Evolutionary conservation across 208 protist species (phyloP).

Genomic region (Leishmania mexicana): DNA sequence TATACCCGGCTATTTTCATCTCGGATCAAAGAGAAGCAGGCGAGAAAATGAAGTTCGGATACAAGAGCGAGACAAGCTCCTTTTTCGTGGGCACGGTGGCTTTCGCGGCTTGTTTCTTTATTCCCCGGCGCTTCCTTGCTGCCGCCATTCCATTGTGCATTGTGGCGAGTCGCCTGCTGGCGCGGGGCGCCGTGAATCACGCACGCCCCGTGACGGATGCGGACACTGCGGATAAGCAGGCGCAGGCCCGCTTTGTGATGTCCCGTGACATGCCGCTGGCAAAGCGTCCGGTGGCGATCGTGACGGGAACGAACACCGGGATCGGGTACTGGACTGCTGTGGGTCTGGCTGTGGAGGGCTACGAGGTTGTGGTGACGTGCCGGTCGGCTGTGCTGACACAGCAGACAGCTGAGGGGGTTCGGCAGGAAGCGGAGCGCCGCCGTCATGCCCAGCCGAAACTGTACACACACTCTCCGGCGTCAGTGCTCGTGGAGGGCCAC

Average conservation of each 20-base stretch:
- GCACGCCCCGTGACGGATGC: conserved; percentile 37
- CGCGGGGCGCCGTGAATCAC: conserved; percentile 51
- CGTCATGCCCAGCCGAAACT: conserved; percentile 30
- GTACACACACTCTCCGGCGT: conserved; percentile 47
- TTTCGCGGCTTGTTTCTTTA: not conserved
- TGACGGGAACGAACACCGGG: conserved; percentile 92
- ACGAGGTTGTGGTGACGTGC: conserved; percentile 82
- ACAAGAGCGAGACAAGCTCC: conserved; percentile 72
- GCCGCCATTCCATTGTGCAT: conserved; percentile 37
- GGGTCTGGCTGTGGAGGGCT: conserved; percentile 75
- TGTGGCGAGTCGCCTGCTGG: conserved; percentile 47
- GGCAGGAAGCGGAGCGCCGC: conserved; percentile 35
- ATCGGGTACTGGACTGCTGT: conserved; percentile 88
- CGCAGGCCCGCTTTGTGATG: conserved; percentile 40
- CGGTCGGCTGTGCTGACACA: conserved; percentile 51
- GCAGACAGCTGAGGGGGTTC: conserved; percentile 55
- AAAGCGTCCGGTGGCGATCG: conserved; percentile 79
- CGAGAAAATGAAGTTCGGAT: conserved; percentile 44
- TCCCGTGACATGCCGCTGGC: conserved; percentile 46
- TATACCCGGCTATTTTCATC: not conserved
- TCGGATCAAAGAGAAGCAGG: not conserved
- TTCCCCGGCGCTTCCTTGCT: not conserved
- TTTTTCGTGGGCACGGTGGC: not conserved
- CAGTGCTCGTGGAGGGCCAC: conserved; percentile 55
- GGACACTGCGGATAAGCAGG: conserved; percentile 23